Evolutionary conservation across 1,284 basidiomycete species (phyloP).

Genomic region (Somion occarium): DNA sequence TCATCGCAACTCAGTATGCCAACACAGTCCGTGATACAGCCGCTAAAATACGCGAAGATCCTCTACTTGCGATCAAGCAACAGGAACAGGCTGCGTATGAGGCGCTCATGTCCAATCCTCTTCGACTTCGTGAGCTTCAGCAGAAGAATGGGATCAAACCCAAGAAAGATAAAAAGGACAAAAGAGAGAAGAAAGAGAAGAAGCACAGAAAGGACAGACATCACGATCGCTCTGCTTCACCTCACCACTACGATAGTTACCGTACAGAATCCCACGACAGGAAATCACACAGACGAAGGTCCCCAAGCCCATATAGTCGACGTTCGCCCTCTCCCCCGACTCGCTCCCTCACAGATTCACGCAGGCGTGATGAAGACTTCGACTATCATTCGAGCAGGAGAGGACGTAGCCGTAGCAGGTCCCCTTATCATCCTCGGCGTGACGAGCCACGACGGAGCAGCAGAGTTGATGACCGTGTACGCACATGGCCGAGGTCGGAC

Average conservation of each 20-base stretch:
- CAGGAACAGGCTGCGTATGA: slow-evolving; percentile 95
- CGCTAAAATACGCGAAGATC: slow-evolving; percentile 94
- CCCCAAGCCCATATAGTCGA: slow-evolving; percentile 35
- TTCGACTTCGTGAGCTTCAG: slow-evolving; percentile 80
- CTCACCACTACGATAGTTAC: slow-evolving; percentile 19
- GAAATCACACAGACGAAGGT: slow-evolving; percentile 30
- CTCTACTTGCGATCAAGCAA: slow-evolving; percentile 93
- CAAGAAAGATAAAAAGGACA: slow-evolving; percentile 72
- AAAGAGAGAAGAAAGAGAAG: slow-evolving; percentile 56
- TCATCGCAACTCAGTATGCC: slow-evolving; percentile 91
- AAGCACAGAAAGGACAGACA: slow-evolving; percentile 39
- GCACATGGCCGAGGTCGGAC: slow-evolving; percentile 38
- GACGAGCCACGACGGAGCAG: slow-evolving; percentile 15
- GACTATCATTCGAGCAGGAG: slow-evolving; percentile 18
- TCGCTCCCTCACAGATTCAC: no score
- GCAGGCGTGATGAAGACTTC: slow-evolving; percentile 25
- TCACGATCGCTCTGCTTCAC: slow-evolving; percentile 35
- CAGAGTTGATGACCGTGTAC: slow-evolving; percentile 20
- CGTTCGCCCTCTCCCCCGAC: slow-evolving; percentile 33
- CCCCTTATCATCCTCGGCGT: slow-evolving; percentile 23
- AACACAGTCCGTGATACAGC: slow-evolving; percentile 88
- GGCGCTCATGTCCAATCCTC: slow-evolving; percentile 86
- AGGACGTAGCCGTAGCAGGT: slow-evolving; percentile 24
- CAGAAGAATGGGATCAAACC: slow-evolving; percentile 71
- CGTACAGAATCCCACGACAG: slow-evolving; percentile 30